Percentiles rank a stretch among this genome's conserved stretches.
Evolutionary conservation across 106 monocot genomes (phyloP).

Genomic region (Acanthochlamys bracteata): DNA sequence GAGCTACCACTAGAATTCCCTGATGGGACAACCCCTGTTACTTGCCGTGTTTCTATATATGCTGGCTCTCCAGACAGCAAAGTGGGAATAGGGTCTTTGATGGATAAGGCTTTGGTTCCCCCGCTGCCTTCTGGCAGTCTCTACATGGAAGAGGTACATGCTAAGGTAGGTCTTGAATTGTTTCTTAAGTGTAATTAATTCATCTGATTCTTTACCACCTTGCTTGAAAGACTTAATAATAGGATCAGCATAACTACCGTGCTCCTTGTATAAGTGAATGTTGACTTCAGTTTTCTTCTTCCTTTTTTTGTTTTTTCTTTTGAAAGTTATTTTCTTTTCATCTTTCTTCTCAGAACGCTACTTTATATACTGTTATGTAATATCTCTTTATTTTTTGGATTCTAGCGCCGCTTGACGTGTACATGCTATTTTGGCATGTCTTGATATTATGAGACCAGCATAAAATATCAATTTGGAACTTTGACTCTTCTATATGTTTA

Average conservation of each 20-base stretch:
- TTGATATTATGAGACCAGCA: background rate
- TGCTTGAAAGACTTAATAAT: too few relatives aligned
- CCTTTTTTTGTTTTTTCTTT: too few relatives aligned
- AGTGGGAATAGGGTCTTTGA: slow-evolving; percentile 81
- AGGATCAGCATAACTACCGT: too few relatives aligned
- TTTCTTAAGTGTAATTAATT: background rate
- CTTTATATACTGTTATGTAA: too few relatives aligned
- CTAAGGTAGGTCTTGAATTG: slow-evolving; percentile 41
- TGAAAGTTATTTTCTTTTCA: too few relatives aligned
- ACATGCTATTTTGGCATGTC: background rate
- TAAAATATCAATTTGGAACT: background rate
- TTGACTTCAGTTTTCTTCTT: too few relatives aligned
- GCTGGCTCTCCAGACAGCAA: slow-evolving; percentile 71
- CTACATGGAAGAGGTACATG: slow-evolving; percentile 96
- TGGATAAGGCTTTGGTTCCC: slow-evolving; percentile 76
- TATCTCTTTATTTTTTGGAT: too few relatives aligned
- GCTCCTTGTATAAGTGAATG: too few relatives aligned
- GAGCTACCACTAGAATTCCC: slow-evolving; percentile 95
- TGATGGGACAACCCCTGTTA: slow-evolving; percentile 93
- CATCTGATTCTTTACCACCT: too few relatives aligned
- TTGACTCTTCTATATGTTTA: slow-evolving; percentile 8
- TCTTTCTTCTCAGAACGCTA: too few relatives aligned
- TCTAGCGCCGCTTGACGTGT: too few relatives aligned
- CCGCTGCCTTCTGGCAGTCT: slow-evolving; percentile 74
- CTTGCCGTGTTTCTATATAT: slow-evolving; percentile 81